phyloP scores from a whole-genome alignment of 306 rosid genomes.

The Morella rubra region DNA sequence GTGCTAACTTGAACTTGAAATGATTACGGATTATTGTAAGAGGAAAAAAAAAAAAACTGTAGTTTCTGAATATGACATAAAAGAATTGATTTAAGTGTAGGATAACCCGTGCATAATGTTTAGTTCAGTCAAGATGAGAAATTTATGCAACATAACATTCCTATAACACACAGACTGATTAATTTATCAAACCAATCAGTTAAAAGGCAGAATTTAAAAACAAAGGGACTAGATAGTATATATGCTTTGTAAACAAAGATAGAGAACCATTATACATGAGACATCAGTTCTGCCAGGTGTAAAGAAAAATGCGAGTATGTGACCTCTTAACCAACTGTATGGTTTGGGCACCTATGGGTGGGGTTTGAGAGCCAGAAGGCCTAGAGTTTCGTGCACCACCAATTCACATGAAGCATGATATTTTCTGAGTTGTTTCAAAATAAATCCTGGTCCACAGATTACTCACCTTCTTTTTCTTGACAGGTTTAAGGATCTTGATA shows the following conservation, averaged over 20 bases:
- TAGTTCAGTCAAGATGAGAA: neutral
- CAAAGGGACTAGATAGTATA: neutral
- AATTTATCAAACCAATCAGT: neutral
- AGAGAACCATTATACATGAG: neutral
- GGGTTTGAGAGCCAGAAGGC: neutral
- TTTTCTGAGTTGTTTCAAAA: neutral
- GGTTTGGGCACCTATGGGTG: neutral
- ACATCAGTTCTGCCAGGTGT: neutral
- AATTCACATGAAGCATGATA: neutral
- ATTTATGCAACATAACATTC: neutral
- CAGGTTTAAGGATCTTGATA: constrained; percentile 98
- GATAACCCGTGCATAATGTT: neutral
- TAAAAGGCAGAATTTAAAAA: neutral
- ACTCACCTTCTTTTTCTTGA: constrained; percentile 92
- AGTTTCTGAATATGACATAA: neutral
- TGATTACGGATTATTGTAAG: neutral
- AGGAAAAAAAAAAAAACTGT: neutral
- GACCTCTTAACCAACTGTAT: neutral
- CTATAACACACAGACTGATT: neutral
- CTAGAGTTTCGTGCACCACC: no score
- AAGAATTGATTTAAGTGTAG: neutral
- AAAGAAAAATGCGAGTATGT: neutral
- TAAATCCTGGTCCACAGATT: neutral
- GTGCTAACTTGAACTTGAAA: neutral
- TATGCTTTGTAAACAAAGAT: neutral